Evolutionary conservation across 768 basidiomycete species (phyloP).

Genomic region (Mycena indigotica): DNA sequence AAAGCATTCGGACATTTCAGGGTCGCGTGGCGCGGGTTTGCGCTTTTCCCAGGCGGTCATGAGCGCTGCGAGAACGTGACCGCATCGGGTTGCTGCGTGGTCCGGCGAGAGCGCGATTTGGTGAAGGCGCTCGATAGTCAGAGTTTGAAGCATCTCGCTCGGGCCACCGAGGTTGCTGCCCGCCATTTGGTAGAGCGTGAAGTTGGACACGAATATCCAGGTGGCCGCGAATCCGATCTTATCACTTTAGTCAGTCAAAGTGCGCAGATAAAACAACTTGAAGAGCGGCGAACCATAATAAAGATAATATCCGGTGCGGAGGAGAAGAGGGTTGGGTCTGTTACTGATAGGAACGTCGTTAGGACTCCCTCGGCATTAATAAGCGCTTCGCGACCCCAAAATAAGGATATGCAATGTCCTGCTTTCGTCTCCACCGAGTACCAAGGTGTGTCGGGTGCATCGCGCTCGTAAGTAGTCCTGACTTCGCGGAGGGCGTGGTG

Average conservation of each 20-base stretch:
- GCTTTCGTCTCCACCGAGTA: constrained; percentile 37
- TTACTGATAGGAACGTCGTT: constrained; percentile 34
- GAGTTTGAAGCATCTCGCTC: constrained; percentile 39
- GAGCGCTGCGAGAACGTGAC: constrained; percentile 42
- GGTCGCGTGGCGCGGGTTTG: background rate
- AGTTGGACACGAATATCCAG: constrained; percentile 46
- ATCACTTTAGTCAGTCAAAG: background rate
- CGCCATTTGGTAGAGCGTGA: constrained; percentile 38
- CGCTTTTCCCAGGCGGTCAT: constrained; percentile 26
- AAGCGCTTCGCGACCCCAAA: constrained; percentile 43
- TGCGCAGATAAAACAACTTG: background rate
- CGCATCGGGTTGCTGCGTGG: constrained; percentile 43
- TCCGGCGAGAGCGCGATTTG: constrained; percentile 40
- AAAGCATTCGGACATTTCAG: background rate
- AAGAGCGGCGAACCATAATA: constrained; percentile 28
- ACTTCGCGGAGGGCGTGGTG: constrained; percentile 37
- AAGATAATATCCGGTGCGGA: constrained; percentile 46
- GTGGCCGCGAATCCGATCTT: constrained; percentile 43
- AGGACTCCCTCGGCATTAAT: constrained; percentile 40
- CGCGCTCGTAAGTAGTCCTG: constrained; percentile 19
- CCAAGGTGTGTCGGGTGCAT: constrained; percentile 32
- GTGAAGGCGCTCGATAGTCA: constrained; percentile 36
- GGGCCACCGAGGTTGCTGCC: constrained; percentile 38
- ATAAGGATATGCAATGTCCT: constrained; percentile 31
- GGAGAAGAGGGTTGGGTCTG: constrained; percentile 38